These are phyloP conservation scores for Piper betle DNA, from an alignment of 164 flowering plant genomes.

Conservation along the genomic window DNA sequence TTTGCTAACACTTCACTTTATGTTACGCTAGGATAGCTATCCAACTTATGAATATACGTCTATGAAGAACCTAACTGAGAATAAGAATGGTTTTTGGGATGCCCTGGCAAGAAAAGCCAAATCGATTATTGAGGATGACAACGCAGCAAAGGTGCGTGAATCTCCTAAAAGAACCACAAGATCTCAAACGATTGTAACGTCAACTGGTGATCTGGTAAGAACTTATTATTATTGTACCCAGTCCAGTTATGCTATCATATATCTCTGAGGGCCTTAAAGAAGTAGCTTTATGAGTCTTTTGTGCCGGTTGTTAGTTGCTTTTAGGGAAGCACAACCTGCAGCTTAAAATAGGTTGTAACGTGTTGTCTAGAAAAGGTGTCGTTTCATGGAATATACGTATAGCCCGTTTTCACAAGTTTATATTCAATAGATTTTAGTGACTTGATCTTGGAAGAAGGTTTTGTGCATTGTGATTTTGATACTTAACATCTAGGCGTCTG, in stretches of 20 bases:
- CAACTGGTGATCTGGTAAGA: constrained; percentile 37
- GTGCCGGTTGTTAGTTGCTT: too few relatives aligned
- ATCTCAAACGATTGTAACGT: constrained; percentile 16
- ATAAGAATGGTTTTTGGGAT: constrained; percentile 75
- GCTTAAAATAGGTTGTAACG: background rate
- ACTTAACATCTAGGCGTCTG: too few relatives aligned
- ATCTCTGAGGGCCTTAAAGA: too few relatives aligned
- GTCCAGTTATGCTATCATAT: background rate
- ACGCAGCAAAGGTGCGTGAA: constrained; percentile 22
- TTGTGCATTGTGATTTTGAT: background rate
- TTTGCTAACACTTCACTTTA: background rate
- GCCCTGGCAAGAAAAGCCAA: constrained; percentile 83
- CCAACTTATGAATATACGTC: constrained; percentile 39
- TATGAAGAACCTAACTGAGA: constrained; percentile 31
- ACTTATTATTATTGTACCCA: background rate
- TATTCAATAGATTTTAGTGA: too few relatives aligned
- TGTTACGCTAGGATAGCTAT: constrained; percentile 26
- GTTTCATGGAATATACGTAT: background rate
- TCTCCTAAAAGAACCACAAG: constrained; percentile 13
- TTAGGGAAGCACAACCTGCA: too few relatives aligned
- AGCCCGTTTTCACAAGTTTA: background rate
- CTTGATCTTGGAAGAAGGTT: too few relatives aligned
- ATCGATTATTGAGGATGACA: constrained; percentile 72
- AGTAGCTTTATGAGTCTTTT: too few relatives aligned
- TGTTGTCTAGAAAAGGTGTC: background rate